These are phyloP conservation scores for Syzygium jambos DNA, from an alignment of 345 rosid species.

Conservation along the genomic window DNA sequence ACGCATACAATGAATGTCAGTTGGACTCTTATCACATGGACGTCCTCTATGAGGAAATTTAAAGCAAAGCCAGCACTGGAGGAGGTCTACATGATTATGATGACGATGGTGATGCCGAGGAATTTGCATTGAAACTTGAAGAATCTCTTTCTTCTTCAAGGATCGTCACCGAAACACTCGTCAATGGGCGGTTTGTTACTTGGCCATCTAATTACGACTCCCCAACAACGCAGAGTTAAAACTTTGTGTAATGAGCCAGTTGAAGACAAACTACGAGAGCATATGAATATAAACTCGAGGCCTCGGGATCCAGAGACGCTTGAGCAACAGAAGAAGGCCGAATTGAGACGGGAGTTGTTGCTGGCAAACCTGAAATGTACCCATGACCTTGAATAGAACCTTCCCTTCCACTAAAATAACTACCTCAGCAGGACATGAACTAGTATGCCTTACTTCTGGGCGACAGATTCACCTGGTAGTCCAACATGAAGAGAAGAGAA, in stretches of 20 bases:
- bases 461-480: neutral
- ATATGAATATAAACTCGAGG: neutral
- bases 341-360: too few relatives aligned
- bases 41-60: neutral
- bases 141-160: conserved; percentile 31
- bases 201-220: conserved; percentile 1
- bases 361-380: too few relatives aligned
- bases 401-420: neutral
- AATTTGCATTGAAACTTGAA: neutral
- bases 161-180: conserved; percentile 35
- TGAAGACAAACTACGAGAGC: neutral
- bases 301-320: neutral
- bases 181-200: conserved; percentile 14
- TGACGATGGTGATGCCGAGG: neutral
- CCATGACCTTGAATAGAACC: neutral
- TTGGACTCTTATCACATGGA: neutral
- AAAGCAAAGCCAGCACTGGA: neutral
- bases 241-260: neutral
- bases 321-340: neutral
- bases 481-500: neutral
- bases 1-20: neutral
- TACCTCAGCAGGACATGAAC: neutral
- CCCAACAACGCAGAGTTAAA: neutral
- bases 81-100: neutral
- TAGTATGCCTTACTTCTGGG: neutral